These are phyloP conservation scores for Eucalyptus victrix DNA, from an alignment of 345 rosid species.

Conservation along the genomic window DNA sequence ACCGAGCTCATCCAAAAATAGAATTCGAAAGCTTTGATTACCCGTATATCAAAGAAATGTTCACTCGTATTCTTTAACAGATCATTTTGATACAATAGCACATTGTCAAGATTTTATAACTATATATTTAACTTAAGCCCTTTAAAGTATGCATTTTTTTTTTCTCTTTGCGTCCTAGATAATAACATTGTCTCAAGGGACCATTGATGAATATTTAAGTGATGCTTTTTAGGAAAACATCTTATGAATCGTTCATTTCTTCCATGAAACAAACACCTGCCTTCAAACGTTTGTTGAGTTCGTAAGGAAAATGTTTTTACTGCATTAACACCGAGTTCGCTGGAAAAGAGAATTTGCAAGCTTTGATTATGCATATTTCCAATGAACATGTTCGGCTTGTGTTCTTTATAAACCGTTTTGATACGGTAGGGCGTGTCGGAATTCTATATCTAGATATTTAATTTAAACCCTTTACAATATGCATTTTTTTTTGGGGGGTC, in stretches of 20 bases:
- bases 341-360: neutral
- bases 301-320: neutral
- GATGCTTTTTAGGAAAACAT: neutral
- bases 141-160: neutral
- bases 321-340: neutral
- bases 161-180: neutral
- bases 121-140: neutral
- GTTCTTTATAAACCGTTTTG: neutral
- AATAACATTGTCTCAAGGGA: neutral
- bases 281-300: neutral
- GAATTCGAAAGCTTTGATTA: neutral
- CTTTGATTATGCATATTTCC: neutral
- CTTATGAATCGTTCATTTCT: neutral
- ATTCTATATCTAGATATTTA: neutral
- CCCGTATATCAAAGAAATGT: accelerated
- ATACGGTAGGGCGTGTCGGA: accelerated
- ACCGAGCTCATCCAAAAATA: accelerated
- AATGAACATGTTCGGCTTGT: neutral
- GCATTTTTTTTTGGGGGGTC: accelerated
- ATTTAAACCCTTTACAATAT: no score
- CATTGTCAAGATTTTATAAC: neutral
- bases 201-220: neutral
- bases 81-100: neutral
- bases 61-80: neutral
- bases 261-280: neutral